Evolutionary conservation across 2,329 filamentous ascomycete genomes (phyloP).

Genomic region (Arthrobotrys conoides): DNA sequence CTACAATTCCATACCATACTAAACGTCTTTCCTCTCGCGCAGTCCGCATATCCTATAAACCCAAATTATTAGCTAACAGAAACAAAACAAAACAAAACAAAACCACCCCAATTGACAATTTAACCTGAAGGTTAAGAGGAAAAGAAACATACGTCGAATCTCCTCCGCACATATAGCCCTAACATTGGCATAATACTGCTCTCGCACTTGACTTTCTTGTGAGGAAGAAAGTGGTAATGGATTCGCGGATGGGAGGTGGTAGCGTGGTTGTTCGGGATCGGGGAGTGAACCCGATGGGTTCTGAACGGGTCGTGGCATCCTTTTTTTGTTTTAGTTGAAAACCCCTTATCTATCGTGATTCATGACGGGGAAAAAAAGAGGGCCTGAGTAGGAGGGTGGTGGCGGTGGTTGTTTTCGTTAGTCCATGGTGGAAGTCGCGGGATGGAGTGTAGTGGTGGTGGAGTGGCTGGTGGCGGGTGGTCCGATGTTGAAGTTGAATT

Average conservation of each 20-base stretch:
- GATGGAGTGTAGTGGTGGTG: neutral
- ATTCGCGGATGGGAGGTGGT: slow-evolving; percentile 74
- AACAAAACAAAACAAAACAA: no score
- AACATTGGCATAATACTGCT: slow-evolving; percentile 85
- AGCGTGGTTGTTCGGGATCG: slow-evolving; percentile 47
- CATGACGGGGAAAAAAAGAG: slow-evolving; percentile 44
- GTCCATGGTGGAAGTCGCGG: slow-evolving; percentile 12
- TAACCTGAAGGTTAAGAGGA: neutral
- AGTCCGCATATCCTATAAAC: slow-evolving; percentile 85
- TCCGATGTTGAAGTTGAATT: slow-evolving; percentile 45
- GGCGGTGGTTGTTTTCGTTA: slow-evolving; percentile 9
- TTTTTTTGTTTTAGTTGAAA: neutral
- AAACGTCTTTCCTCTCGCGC: slow-evolving; percentile 87
- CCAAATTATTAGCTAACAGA: neutral
- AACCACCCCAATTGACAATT: slow-evolving; percentile 36
- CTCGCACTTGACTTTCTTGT: slow-evolving; percentile 85
- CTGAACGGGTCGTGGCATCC: slow-evolving; percentile 47
- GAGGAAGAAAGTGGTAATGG: slow-evolving; percentile 85
- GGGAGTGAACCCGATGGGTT: slow-evolving; percentile 53
- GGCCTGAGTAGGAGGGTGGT: neutral
- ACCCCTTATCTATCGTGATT: slow-evolving; percentile 59
- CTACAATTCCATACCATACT: slow-evolving; percentile 90
- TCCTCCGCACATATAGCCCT: slow-evolving; percentile 81
- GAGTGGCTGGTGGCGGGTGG: slow-evolving; percentile 17
- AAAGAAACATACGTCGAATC: slow-evolving; percentile 71